These are phyloP conservation scores for Aplosporella prunicola DNA, from an alignment of 2,329 filamentous ascomycete genomes.

Conservation along the genomic window DNA sequence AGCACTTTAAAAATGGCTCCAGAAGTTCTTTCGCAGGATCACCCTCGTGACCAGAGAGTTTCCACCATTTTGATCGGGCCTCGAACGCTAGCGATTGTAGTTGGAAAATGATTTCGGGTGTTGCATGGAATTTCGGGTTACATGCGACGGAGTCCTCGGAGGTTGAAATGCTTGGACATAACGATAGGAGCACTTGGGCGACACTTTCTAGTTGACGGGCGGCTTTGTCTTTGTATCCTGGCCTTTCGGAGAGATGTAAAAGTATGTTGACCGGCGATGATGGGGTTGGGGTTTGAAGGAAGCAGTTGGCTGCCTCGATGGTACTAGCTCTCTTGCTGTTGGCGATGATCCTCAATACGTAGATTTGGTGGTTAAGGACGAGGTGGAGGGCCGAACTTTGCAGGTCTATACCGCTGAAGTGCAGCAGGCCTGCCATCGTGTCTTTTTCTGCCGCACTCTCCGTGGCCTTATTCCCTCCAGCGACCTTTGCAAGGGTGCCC, in stretches of 20 bases:
- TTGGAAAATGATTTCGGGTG: constrained; percentile 49
- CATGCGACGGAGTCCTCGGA: constrained; percentile 50
- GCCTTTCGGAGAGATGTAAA: constrained; percentile 35
- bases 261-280: constrained; percentile 54
- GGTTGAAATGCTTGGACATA: constrained; percentile 58
- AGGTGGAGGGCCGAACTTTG: constrained; percentile 34
- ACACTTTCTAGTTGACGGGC: constrained; percentile 58
- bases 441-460: constrained; percentile 27
- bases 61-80: constrained; percentile 57
- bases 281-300: constrained; percentile 43
- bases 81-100: constrained; percentile 56
- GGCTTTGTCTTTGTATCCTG: constrained; percentile 45
- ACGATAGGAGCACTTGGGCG: constrained; percentile 53
- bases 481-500: no score
- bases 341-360: constrained; percentile 54
- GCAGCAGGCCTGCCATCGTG: constrained; percentile 51
- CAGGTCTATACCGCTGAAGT: constrained; percentile 42
- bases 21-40: constrained; percentile 55
- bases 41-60: constrained; percentile 48
- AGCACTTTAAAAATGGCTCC: constrained; percentile 54
- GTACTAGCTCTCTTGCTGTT: constrained; percentile 49
- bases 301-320: constrained; percentile 48
- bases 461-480: constrained; percentile 24
- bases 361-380: constrained; percentile 55
- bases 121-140: constrained; percentile 46